Evolutionary conservation across 257 asterid genomes (phyloP).

Genomic region (Cordia subcordata): DNA sequence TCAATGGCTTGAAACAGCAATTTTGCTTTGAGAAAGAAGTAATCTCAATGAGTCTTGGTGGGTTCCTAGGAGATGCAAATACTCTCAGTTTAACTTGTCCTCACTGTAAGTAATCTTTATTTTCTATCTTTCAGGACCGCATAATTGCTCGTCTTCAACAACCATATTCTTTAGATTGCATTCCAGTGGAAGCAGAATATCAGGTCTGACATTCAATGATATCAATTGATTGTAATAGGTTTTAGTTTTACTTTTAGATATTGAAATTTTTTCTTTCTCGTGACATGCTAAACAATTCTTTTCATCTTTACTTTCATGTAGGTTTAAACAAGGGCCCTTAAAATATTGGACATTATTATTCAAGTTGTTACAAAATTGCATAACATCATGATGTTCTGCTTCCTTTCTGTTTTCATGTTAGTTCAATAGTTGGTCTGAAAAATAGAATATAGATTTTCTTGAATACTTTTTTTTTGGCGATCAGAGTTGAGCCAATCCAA

Average conservation of each 20-base stretch:
- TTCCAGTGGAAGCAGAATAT: constrained; percentile 96
- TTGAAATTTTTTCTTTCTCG: too few species aligned
- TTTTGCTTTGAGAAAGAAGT: neutral
- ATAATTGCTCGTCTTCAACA: constrained; percentile 98
- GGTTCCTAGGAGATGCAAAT: neutral
- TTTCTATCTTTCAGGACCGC: constrained; percentile 58
- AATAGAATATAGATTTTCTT: neutral
- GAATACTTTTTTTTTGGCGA: too few species aligned
- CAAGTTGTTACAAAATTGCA: too few species aligned
- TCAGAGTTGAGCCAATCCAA: too few species aligned
- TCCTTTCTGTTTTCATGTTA: too few species aligned
- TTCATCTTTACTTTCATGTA: too few species aligned
- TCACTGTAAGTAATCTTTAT: neutral
- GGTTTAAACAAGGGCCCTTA: too few species aligned
- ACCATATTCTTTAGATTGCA: constrained; percentile 97
- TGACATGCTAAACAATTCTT: neutral
- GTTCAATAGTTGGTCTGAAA: neutral
- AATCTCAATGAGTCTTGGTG: neutral
- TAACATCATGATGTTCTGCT: too few species aligned
- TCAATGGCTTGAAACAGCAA: neutral
- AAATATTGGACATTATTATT: too few species aligned
- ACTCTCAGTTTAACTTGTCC: neutral
- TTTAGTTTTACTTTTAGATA: neutral
- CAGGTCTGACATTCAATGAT: constrained; percentile 51
- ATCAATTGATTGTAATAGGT: neutral